Evolutionary conservation across 2,329 filamentous ascomycete genomes (phyloP), one percentile per base, ranked within the genome.

Genomic region (Pseudogymnoascus sp.): DNA sequence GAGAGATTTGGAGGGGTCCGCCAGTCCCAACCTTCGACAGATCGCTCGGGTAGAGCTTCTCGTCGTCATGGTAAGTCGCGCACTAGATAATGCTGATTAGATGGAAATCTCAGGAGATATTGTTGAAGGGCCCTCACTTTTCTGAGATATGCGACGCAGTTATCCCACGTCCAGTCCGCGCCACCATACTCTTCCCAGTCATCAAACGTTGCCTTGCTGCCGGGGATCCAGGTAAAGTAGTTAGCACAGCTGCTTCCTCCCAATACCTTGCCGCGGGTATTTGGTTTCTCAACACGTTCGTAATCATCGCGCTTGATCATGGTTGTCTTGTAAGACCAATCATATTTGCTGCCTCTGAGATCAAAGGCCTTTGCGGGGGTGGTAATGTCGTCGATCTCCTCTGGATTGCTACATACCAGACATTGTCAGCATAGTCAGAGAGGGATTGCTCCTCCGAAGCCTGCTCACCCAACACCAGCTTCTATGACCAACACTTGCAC

Each of bases 171-270:
- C 85, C 85, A 88, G 6, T 78, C 75, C 1, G 75, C 68, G 1
- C 77, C 78, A 28, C 79, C 78, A 63, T 74, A 80, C 39, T 78
- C 75, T 14, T 71, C 77, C 79, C 79, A 81, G 64, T 77, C 73
- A 67, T 81, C 82, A 68, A 84, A 87, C 0, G 84, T 87, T 2
- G 78, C 77, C 63, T 80, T 80, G 64, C 79, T 82, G 1, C 85
- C 85, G 1, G 80, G 83, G 4, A 85, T 77, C 85, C 85, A 88
- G 13, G 84, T 86, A 73, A 83, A 86, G 72, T 87, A 88, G 74
- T 88, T 88, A 78, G 73, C 84, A 85, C 8, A 85, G 82, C 43
- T 84, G 79, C 8, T 84, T 10, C 76, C 76, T 28, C 77, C 76
- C 0, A 78, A 70, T 1, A 73, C 67, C 63, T 76, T 76, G 2